Percentiles rank a stretch among this genome's conserved stretches.
These are phyloP conservation scores for Periconia sp. DNA, from an alignment of 2,329 filamentous ascomycete species.

Conservation along the genomic window DNA sequence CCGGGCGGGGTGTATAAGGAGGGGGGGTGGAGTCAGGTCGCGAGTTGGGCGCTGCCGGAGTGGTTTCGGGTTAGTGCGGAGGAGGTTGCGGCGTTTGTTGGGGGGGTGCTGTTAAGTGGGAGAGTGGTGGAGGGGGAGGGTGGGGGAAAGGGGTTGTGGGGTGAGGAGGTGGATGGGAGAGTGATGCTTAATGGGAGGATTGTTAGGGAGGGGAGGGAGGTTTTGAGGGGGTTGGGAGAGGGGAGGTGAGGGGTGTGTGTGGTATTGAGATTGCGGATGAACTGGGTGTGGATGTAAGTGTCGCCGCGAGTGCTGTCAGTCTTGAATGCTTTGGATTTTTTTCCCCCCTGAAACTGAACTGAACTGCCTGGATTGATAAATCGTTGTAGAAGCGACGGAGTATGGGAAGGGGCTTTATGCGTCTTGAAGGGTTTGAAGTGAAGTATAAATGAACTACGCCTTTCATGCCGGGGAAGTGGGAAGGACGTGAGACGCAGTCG, in stretches of 20 bases:
- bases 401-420: too few relatives aligned
- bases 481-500: too few relatives aligned
- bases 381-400: too few relatives aligned
- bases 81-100: conserved; percentile 16
- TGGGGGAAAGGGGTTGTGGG: conserved; percentile 5
- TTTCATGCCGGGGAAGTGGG: conserved; percentile 12
- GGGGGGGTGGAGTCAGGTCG: not conserved
- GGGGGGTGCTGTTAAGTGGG: conserved; percentile 16
- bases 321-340: too few relatives aligned
- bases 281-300: too few relatives aligned
- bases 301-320: too few relatives aligned
- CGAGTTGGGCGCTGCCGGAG: not conserved
- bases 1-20: conserved; percentile 16
- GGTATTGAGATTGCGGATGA: too few relatives aligned
- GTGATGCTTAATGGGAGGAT: conserved; percentile 8
- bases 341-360: too few relatives aligned
- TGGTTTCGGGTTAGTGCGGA: conserved; percentile 12
- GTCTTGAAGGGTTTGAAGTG: conserved; percentile 14
- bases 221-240: not conserved
- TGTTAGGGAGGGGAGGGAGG: conserved; percentile 2
- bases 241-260: too few relatives aligned
- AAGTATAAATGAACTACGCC: conserved; percentile 16
- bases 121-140: conserved; percentile 13
- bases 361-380: too few relatives aligned
- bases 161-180: conserved; percentile 9